Evolutionary conservation across 768 basidiomycete species (phyloP).

Genomic region (Holtermannia corniformis): DNA sequence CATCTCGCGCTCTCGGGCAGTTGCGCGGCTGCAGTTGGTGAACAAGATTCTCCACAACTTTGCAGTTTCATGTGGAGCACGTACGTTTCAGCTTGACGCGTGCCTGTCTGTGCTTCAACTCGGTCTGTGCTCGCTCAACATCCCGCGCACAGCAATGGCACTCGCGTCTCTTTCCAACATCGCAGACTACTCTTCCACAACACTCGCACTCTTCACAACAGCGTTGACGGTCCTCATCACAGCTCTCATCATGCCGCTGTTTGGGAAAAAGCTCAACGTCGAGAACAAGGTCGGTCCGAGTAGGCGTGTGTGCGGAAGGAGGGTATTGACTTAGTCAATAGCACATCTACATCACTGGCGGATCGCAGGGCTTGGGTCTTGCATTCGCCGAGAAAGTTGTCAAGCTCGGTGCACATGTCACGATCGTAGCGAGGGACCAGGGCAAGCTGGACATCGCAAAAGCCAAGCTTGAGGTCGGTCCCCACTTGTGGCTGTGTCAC

Average conservation of each 20-base stretch:
- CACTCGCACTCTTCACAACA: neutral
- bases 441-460: slow-evolving; percentile 55
- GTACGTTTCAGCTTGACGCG: too few species aligned
- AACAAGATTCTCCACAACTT: too few species aligned
- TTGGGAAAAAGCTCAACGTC: slow-evolving; percentile 5
- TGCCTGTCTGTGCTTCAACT: too few species aligned
- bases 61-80: too few species aligned
- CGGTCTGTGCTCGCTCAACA: too few species aligned
- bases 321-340: too few species aligned
- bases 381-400: slow-evolving; percentile 56
- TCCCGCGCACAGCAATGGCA: too few species aligned
- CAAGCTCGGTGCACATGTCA: slow-evolving; percentile 65
- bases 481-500: too few species aligned
- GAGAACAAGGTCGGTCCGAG: neutral
- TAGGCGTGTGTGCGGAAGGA: too few species aligned
- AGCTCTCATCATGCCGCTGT: slow-evolving; percentile 12
- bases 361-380: slow-evolving; percentile 69
- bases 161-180: too few species aligned
- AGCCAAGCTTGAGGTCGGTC: slow-evolving; percentile 55
- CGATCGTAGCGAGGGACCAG: slow-evolving; percentile 69
- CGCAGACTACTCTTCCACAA: neutral
- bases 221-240: neutral
- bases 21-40: too few species aligned
- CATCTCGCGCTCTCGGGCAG: too few species aligned
- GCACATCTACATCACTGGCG: slow-evolving; percentile 82